phyloP scores from a whole-genome alignment of 2,329 filamentous ascomycete genomes.

The Nigrograna mackinnonii region DNA sequence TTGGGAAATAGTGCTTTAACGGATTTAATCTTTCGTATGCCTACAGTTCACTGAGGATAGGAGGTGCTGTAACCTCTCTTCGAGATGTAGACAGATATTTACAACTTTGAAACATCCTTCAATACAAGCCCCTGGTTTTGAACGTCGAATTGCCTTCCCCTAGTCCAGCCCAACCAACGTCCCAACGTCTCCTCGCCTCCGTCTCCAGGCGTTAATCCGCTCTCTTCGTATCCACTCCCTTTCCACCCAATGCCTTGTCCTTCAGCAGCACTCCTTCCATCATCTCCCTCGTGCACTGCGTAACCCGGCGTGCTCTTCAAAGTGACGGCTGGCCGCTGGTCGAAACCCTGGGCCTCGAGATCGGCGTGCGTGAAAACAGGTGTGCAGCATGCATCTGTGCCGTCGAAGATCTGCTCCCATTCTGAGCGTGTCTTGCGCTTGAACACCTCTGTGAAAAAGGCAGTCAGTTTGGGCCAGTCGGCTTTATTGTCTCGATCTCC shows the following conservation, averaged over 20 bases:
- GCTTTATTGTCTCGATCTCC: conserved; percentile 60
- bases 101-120: conserved; percentile 1
- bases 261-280: conserved; percentile 42
- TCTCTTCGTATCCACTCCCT: conserved; percentile 69
- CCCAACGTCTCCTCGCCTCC: conserved; percentile 72
- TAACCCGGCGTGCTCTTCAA: conserved; percentile 71
- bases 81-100: not conserved
- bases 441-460: conserved; percentile 67
- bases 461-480: conserved; percentile 70
- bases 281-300: conserved; percentile 58
- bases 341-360: conserved; percentile 65
- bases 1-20: too few species aligned
- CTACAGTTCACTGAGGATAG: too few species aligned
- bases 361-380: conserved; percentile 79
- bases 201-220: conserved; percentile 64
- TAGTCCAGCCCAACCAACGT: conserved; percentile 78
- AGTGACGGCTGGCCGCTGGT: conserved; percentile 72
- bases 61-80: too few species aligned
- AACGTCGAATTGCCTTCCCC: conserved; percentile 72
- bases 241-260: conserved; percentile 69
- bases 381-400: conserved; percentile 90
- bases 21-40: too few species aligned
- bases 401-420: conserved; percentile 87
- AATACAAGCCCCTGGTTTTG: conserved; percentile 7
- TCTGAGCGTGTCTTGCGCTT: conserved; percentile 70